Base-by-base conservation (phyloP, 2,329 filamentous ascomycete species). In the Rhinocladiella similis region DNA sequence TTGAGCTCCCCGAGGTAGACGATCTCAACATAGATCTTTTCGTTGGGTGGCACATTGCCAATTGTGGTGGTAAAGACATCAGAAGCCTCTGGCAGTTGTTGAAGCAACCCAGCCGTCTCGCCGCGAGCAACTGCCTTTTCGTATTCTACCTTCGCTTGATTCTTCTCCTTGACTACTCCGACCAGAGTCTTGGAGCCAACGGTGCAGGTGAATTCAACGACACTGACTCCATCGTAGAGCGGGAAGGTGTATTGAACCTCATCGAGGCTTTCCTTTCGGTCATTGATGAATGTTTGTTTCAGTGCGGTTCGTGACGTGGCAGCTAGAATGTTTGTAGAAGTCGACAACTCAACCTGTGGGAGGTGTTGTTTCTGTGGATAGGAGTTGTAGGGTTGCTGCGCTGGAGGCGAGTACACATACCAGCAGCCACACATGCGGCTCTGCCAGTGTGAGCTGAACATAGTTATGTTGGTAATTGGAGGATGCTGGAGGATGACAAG, bases 1-100 rank as follows among this genome's bases (percentile, higher is more conserved):
- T 89, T 89, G 52, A 91, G 76, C 68, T 91, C 87, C 2, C 84
- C 85, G 3, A 89, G 76, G 59, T 88, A 90, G 0, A 77, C 82
- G 53, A 90, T 82, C 10, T 86, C 77, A 5, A 90, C 80, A 5
- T 77, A 68, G 33, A 89, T 73, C 33, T 75, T 78, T 14, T 80
- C 79, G 0, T 77, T 77, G 0, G 82, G 77, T 0, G 85, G 83
- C 0, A 91, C 78, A 61, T 89, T 90, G 9, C 87, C 87, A 1
- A 91, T 73, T 0, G 79, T 83, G 0, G 86, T 87, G 3, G 79
- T 83, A 67, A 90, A 91, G 27, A 88, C 81, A 67, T 91, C 88
- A 2, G 81, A 76, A 1, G 84, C 78, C 16, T 81, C 73, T 0
- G 77, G 74, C 0, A 83, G 74, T 66, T 88, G 84, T 61, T 89